These are phyloP conservation scores for Ceriops tagal DNA, from an alignment of 345 rosid genomes.

Conservation along the genomic window DNA sequence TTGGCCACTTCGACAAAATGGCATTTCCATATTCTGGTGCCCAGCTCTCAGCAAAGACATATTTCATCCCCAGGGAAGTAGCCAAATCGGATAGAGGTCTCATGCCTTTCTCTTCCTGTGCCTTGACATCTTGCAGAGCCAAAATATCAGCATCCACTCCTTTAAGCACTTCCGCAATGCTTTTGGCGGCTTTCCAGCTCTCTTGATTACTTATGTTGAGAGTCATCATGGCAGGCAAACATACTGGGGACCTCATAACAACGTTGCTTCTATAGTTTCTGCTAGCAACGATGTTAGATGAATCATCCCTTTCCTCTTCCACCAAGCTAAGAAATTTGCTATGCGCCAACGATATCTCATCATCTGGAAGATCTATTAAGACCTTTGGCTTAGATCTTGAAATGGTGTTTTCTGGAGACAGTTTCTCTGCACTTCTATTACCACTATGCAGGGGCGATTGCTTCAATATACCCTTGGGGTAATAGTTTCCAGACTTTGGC, in stretches of 20 bases:
- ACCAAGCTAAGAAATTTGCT: slow-evolving; percentile 42
- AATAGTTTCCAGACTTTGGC: slow-evolving; percentile 12
- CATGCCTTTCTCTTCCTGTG: slow-evolving; percentile 81
- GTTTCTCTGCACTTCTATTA: slow-evolving; percentile 17
- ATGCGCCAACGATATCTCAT: slow-evolving; percentile 82
- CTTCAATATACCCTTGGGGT: slow-evolving; percentile 76
- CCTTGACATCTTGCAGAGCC: slow-evolving; percentile 89
- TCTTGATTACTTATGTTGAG: slow-evolving; percentile 48
- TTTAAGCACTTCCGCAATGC: slow-evolving; percentile 70
- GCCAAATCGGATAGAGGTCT: slow-evolving; percentile 87
- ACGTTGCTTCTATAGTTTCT: slow-evolving; percentile 46
- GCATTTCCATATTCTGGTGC: slow-evolving; percentile 93
- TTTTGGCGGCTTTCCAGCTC: slow-evolving; percentile 48
- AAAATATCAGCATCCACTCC: slow-evolving; percentile 78
- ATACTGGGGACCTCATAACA: slow-evolving; percentile 80
- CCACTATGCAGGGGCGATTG: slow-evolving; percentile 64
- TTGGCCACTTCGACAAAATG: slow-evolving; percentile 76
- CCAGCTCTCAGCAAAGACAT: slow-evolving; percentile 92
- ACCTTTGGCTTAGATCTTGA: slow-evolving; percentile 56
- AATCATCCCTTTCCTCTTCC: slow-evolving; percentile 36
- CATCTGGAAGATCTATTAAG: slow-evolving; percentile 83
- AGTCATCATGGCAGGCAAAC: slow-evolving; percentile 58
- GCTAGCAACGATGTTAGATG: slow-evolving; percentile 33
- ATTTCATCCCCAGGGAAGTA: slow-evolving; percentile 68
- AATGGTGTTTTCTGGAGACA: slow-evolving; percentile 28